Percentiles rank a stretch among this genome's conserved stretches.
Conservation (phyloP, 768 basidiomycete species). For the Chalciporus pseudorubinellus region DNA sequence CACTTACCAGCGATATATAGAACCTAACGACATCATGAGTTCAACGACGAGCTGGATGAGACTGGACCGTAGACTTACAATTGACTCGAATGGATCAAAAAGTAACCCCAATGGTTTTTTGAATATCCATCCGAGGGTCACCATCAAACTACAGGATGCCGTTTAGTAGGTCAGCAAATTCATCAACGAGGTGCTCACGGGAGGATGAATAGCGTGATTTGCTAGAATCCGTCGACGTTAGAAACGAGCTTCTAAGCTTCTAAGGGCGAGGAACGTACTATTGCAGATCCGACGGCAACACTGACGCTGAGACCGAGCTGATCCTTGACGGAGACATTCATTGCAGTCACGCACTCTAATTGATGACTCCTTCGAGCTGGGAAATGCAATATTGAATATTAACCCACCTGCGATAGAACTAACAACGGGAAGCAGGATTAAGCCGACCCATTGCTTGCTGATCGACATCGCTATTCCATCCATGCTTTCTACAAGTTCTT, state of each 20-base stretch:
- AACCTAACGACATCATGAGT: conserved; percentile 25
- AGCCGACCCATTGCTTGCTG: conserved; percentile 84
- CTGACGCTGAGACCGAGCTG: conserved; percentile 82
- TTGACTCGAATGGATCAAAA: conserved; percentile 87
- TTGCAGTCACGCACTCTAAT: conserved; percentile 81
- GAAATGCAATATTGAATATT: neutral
- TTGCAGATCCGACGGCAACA: conserved; percentile 78
- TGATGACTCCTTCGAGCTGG: neutral
- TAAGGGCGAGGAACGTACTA: conserved; percentile 43
- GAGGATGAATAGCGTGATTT: conserved; percentile 84
- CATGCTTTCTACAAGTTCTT: conserved; percentile 81
- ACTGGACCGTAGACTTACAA: conserved; percentile 42
- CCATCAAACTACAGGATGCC: conserved; percentile 54
- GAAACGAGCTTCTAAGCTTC: neutral
- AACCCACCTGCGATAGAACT: conserved; percentile 71
- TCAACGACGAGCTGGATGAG: neutral
- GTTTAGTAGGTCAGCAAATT: neutral
- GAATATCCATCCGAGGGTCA: conserved; percentile 76
- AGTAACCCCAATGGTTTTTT: conserved; percentile 77
- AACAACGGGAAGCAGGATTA: conserved; percentile 86
- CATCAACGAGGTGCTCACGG: conserved; percentile 45
- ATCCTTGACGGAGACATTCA: conserved; percentile 84
- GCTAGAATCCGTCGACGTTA: conserved; percentile 38
- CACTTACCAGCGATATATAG: conserved; percentile 37
- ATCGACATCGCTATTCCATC: conserved; percentile 69